phyloP scores from a whole-genome alignment of 345 rosid species.

The Camelina sativa region DNA sequence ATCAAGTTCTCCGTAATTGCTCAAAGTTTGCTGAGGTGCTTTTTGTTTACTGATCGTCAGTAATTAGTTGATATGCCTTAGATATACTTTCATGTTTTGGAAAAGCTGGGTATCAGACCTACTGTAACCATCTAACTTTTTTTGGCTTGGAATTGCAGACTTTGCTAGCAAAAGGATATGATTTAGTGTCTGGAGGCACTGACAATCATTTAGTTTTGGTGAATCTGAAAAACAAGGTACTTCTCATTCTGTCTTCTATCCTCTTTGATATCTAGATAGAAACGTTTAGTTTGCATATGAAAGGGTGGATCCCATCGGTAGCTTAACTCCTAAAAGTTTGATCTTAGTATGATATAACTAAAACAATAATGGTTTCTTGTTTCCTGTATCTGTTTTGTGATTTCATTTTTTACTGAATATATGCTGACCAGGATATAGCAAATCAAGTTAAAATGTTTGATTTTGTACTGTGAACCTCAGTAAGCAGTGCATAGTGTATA shows the following conservation, averaged over 20 bases:
- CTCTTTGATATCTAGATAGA: background rate
- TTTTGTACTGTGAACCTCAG: background rate
- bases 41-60: background rate
- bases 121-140: constrained; percentile 17
- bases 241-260: background rate
- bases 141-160: constrained; percentile 55
- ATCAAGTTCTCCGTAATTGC: constrained; percentile 85
- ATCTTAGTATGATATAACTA: background rate
- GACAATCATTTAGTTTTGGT: constrained; percentile 94
- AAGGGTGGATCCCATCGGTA: background rate
- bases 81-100: constrained; percentile 8
- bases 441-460: background rate
- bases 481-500: constrained; percentile 9
- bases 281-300: background rate
- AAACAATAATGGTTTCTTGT: background rate
- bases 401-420: background rate
- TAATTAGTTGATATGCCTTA: constrained; percentile 13
- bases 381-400: background rate
- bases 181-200: constrained; percentile 94
- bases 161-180: constrained; percentile 75
- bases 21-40: constrained; percentile 77
- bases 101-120: background rate
- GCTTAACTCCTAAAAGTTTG: background rate
- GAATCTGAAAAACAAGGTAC: constrained; percentile 82
- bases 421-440: background rate